phyloP scores from a whole-genome alignment of 129 eudicot genomes.

The Ambrosia trifida region DNA sequence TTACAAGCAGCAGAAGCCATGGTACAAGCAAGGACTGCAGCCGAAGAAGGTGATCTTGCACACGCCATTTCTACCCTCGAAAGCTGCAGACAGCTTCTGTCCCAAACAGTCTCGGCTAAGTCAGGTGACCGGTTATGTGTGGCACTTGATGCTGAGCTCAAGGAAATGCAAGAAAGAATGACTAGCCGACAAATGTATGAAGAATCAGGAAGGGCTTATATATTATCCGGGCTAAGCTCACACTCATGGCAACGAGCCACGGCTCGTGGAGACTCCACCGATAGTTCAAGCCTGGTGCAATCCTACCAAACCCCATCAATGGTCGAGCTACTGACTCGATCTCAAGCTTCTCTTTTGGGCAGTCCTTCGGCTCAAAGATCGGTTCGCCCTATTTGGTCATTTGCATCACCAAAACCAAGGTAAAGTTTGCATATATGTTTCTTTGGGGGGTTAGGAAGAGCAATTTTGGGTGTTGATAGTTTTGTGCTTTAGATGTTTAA shows the following conservation, averaged over 20 bases:
- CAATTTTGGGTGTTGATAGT: constrained; percentile 49
- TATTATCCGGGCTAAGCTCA: constrained; percentile 89
- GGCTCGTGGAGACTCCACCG: constrained; percentile 82
- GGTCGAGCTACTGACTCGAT: constrained; percentile 73
- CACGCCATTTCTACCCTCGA: constrained; percentile 60
- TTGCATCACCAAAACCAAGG: constrained; percentile 57
- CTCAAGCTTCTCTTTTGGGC: constrained; percentile 68
- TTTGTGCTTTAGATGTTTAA: constrained; percentile 42
- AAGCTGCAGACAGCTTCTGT: constrained; percentile 44
- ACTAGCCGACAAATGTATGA: constrained; percentile 75
- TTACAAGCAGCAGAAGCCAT: constrained; percentile 72
- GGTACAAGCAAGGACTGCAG: constrained; percentile 61
- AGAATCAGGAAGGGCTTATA: constrained; percentile 77
- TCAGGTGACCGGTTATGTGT: constrained; percentile 59
- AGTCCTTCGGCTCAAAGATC: constrained; percentile 61
- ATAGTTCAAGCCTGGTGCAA: constrained; percentile 63
- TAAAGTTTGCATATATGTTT: constrained; percentile 30
- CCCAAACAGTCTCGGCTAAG: constrained; percentile 61
- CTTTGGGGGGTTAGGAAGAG: constrained; percentile 35
- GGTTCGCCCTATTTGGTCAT: constrained; percentile 54
- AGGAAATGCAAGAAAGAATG: constrained; percentile 85
- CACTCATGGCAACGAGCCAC: constrained; percentile 97
- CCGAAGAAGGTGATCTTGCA: constrained; percentile 68
- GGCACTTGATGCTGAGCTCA: constrained; percentile 71
- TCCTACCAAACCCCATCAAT: constrained; percentile 84